These are phyloP conservation scores for Aspergillus glaucus DNA, from an alignment of 2,329 filamentous ascomycete species.

Conservation along the genomic window DNA sequence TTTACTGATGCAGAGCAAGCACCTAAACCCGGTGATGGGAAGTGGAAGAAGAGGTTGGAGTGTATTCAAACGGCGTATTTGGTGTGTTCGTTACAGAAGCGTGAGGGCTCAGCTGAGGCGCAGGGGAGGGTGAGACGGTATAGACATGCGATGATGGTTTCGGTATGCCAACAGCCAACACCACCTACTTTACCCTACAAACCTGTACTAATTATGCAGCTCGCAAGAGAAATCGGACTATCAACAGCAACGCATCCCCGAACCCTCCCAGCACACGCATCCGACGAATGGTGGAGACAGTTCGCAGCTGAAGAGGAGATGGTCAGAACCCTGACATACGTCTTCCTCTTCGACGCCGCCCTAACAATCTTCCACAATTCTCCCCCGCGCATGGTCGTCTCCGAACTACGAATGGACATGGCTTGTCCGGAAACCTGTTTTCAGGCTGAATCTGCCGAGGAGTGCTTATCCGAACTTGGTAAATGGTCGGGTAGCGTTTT, in stretches of 20 bases:
- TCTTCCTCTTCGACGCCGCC: slow-evolving; percentile 34
- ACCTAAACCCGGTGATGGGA: slow-evolving; percentile 3
- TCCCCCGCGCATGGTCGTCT: slow-evolving; percentile 34
- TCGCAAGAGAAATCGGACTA: not conserved
- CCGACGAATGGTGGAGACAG: slow-evolving; percentile 19
- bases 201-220: no score
- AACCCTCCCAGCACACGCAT: slow-evolving; percentile 10
- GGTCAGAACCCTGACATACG: slow-evolving; percentile 27
- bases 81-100: slow-evolving; percentile 36
- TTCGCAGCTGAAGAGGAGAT: slow-evolving; percentile 30
- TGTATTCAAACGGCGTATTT: slow-evolving; percentile 31
- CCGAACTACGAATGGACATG: slow-evolving; percentile 34
- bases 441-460: slow-evolving; percentile 26
- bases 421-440: slow-evolving; percentile 33
- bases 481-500: not conserved
- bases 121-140: slow-evolving; percentile 27
- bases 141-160: slow-evolving; percentile 31
- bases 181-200: no score
- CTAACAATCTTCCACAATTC: slow-evolving; percentile 39
- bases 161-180: slow-evolving; percentile 3
- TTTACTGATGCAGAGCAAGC: slow-evolving; percentile 23
- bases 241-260: not conserved
- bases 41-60: slow-evolving; percentile 21
- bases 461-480: not conserved
- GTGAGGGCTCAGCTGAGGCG: slow-evolving; percentile 31